Conservation (phyloP, 2,329 filamentous ascomycete species). For the Paramyrothecium roridum region DNA sequence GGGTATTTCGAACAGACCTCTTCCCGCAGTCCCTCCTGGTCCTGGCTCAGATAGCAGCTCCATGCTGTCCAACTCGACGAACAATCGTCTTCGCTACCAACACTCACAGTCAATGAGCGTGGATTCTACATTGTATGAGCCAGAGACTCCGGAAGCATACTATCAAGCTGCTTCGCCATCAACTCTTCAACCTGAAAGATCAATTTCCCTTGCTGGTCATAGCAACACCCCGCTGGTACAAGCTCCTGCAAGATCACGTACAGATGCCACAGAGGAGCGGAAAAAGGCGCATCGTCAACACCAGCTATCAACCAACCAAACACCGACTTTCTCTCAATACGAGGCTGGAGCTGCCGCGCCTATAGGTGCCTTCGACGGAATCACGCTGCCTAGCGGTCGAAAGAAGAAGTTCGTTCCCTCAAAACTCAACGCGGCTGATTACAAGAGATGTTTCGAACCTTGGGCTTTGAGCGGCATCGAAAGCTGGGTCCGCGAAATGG, state of each 20-base stretch:
- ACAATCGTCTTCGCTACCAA: constrained; percentile 40
- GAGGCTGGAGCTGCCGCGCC: constrained; percentile 51
- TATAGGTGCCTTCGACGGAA: constrained; percentile 71
- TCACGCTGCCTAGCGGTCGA: constrained; percentile 74
- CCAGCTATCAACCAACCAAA: constrained; percentile 46
- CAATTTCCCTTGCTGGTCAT: constrained; percentile 79
- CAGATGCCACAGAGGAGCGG: constrained; percentile 77
- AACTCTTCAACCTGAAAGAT: constrained; percentile 58
- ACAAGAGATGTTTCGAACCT: constrained; percentile 80
- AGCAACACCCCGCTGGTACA: constrained; percentile 75
- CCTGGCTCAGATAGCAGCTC: constrained; percentile 60
- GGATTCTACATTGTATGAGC: constrained; percentile 36
- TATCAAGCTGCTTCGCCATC: constrained; percentile 33
- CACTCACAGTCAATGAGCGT: constrained; percentile 47
- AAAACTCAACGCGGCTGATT: constrained; percentile 77
- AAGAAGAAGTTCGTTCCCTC: constrained; percentile 82
- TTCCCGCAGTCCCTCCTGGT: constrained; percentile 58
- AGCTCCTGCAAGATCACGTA: constrained; percentile 87
- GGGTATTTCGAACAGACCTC: constrained; percentile 65
- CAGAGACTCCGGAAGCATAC: constrained; percentile 48
- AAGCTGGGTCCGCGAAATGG: constrained; percentile 82
- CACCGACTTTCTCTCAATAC: constrained; percentile 52
- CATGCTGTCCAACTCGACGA: constrained; percentile 42
- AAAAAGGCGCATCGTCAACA: constrained; percentile 53
- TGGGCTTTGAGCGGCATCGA: constrained; percentile 92